Conservation (phyloP, 2,329 filamentous ascomycete genomes). For the Bipolaris gigantea region DNA sequence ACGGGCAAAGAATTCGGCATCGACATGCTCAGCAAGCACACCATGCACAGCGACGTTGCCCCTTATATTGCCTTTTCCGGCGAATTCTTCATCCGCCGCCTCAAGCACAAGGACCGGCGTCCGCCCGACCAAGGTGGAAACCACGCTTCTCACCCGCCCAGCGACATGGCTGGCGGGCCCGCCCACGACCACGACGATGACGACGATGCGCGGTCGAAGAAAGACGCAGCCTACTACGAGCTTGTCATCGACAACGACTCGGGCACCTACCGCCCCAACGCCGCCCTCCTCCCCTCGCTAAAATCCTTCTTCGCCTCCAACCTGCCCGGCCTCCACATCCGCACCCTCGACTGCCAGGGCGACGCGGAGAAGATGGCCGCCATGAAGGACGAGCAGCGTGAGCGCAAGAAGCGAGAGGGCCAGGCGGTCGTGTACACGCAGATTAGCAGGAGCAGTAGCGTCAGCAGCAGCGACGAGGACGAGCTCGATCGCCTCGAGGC, state of each 20-base stretch:
- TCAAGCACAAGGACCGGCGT: constrained; percentile 54
- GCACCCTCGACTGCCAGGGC: constrained; percentile 70
- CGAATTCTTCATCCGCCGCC: constrained; percentile 84
- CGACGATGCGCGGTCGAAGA: too few species aligned
- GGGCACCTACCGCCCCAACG: constrained; percentile 89
- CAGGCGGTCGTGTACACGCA: constrained; percentile 59
- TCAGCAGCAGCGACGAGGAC: constrained; percentile 61
- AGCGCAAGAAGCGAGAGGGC: constrained; percentile 68
- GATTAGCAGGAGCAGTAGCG: constrained; percentile 48
- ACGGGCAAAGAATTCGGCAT: constrained; percentile 95
- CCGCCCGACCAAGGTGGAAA: constrained; percentile 39
- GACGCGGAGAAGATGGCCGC: constrained; percentile 72
- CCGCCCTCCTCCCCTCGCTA: constrained; percentile 70
- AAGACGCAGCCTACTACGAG: constrained; percentile 69
- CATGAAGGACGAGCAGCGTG: constrained; percentile 75
- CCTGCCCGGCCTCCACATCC: constrained; percentile 75
- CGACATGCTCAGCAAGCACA: constrained; percentile 90
- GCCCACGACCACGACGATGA: too few species aligned
- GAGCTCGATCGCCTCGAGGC: constrained; percentile 52
- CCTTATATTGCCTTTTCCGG: constrained; percentile 90
- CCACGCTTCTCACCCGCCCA: constrained; percentile 54
- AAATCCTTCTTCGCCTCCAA: constrained; percentile 70
- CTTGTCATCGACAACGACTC: constrained; percentile 94
- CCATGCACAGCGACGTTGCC: constrained; percentile 92
- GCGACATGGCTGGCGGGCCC: constrained; percentile 53